Evolutionary conservation across 2,329 filamentous ascomycete species (phyloP).

Genomic region (Aspergillus texensis): DNA sequence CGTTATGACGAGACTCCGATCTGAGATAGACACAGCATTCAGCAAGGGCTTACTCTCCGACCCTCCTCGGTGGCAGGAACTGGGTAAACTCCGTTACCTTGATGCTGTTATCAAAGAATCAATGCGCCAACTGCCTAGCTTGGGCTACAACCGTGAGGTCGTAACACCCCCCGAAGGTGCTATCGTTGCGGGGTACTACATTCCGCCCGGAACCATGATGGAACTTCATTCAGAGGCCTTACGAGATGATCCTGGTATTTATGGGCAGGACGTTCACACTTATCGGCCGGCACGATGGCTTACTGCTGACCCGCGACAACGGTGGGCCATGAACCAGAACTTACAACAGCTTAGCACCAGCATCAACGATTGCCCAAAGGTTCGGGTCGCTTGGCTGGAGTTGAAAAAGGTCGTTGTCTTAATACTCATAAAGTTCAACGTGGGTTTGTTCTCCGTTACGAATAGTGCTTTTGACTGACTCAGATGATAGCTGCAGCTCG

Average conservation of each 20-base stretch:
- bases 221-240: slow-evolving; percentile 12
- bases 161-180: background rate
- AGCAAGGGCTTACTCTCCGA: background rate
- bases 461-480: background rate
- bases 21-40: slow-evolving; percentile 15
- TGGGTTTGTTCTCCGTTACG: background rate
- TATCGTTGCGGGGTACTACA: background rate
- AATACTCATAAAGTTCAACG: slow-evolving; percentile 18
- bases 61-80: slow-evolving; percentile 10
- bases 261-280: slow-evolving; percentile 6
- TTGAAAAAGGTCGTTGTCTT: slow-evolving; percentile 20
- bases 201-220: slow-evolving; percentile 12
- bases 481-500: slow-evolving; percentile 7
- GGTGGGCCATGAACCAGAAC: slow-evolving; percentile 12
- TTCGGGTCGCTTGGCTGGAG: slow-evolving; percentile 16
- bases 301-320: background rate
- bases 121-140: slow-evolving; percentile 10
- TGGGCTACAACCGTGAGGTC: background rate
- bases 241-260: slow-evolving; percentile 7
- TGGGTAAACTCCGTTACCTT: slow-evolving; percentile 14
- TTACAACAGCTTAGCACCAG: slow-evolving; percentile 11
- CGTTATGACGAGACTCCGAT: slow-evolving; percentile 8
- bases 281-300: slow-evolving; percentile 24
- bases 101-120: slow-evolving; percentile 23
- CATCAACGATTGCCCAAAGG: background rate